Percentiles rank a stretch among this genome's conserved stretches.
These are phyloP conservation scores for Pseudogymnoascus sp. DNA, from an alignment of 2,329 filamentous ascomycete species.

Conservation along the genomic window DNA sequence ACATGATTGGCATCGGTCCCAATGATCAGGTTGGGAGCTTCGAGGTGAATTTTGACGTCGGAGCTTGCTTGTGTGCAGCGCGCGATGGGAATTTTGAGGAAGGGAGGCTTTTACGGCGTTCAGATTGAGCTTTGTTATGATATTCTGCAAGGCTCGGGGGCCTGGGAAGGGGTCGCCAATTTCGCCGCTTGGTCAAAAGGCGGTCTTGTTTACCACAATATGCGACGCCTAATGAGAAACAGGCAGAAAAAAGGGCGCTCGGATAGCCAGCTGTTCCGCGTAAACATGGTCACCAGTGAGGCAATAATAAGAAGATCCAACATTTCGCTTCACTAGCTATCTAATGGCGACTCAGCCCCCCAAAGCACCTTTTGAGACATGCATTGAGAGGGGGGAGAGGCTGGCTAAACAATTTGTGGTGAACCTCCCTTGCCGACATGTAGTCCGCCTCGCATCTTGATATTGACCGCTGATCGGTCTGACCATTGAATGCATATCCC, in stretches of 20 bases:
- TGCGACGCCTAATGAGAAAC: slow-evolving; percentile 3
- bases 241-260: not conserved
- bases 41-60: not conserved
- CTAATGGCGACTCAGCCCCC: not conserved
- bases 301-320: slow-evolving; percentile 2
- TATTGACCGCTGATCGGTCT: not conserved
- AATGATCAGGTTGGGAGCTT: slow-evolving; percentile 1
- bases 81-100: not conserved
- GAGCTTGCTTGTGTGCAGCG: not conserved
- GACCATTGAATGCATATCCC: not conserved
- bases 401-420: not conserved
- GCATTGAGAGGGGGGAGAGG: not conserved
- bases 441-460: slow-evolving; percentile 2
- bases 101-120: not conserved
- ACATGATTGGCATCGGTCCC: slow-evolving; percentile 1
- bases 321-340: not conserved
- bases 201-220: slow-evolving; percentile 1
- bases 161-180: not conserved
- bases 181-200: slow-evolving; percentile 3
- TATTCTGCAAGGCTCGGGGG: slow-evolving; percentile 1
- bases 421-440: not conserved
- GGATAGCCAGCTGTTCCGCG: not conserved
- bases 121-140: not conserved
- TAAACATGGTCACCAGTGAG: slow-evolving; percentile 1
- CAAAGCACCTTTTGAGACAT: not conserved